These are phyloP conservation scores for Penstemon barbatus DNA, from an alignment of 257 asterid species.

Conservation along the genomic window DNA sequence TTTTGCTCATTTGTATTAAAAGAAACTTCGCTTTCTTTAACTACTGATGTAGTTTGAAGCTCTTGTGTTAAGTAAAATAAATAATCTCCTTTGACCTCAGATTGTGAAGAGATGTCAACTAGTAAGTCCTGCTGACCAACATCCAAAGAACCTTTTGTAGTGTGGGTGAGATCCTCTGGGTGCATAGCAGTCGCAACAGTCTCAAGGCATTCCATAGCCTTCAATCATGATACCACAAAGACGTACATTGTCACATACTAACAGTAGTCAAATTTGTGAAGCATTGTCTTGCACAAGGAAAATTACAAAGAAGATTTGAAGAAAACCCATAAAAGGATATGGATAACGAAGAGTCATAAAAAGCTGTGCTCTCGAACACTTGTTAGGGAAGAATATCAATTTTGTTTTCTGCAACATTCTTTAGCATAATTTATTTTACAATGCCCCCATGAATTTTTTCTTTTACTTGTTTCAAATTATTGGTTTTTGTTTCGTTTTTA, in stretches of 20 bases:
- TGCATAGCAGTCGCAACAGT: slow-evolving; percentile 32
- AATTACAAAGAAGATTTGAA: neutral
- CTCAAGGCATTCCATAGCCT: slow-evolving; percentile 39
- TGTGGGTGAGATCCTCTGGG: slow-evolving; percentile 28
- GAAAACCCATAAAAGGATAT: slow-evolving; percentile 8
- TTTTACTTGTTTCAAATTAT: no score
- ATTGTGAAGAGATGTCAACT: slow-evolving; percentile 25
- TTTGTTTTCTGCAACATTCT: slow-evolving; percentile 14
- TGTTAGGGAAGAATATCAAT: neutral
- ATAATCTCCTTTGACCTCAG: slow-evolving; percentile 29
- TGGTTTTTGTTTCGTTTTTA: no score
- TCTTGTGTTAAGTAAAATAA: slow-evolving; percentile 35
- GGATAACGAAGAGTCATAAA: slow-evolving; percentile 8
- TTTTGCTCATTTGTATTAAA: slow-evolving; percentile 29
- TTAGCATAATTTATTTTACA: neutral
- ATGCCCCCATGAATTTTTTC: neutral
- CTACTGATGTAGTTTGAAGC: slow-evolving; percentile 33
- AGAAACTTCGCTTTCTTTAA: slow-evolving; percentile 30
- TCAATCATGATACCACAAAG: slow-evolving; percentile 28
- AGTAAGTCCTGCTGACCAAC: slow-evolving; percentile 28
- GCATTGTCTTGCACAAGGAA: slow-evolving; percentile 13
- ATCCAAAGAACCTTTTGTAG: slow-evolving; percentile 27
- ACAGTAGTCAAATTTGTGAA: slow-evolving; percentile 28
- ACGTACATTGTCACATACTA: neutral
- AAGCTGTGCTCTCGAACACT: neutral